A percentile compares a stretch with the other conserved stretches of the same genome.
Conservation (phyloP, 306 rosid species). For the Pyrus communis region DNA sequence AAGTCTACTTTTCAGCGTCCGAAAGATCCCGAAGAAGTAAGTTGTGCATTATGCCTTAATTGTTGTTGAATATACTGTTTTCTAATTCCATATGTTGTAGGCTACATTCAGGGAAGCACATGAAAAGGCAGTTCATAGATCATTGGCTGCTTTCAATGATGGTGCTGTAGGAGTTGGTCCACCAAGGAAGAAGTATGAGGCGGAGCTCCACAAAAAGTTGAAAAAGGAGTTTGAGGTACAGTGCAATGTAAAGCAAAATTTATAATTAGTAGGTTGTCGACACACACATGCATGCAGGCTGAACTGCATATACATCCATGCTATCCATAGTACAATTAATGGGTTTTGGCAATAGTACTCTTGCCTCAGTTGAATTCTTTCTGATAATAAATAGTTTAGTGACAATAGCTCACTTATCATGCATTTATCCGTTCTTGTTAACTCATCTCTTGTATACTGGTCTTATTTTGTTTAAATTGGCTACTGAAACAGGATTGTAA, state of each 20-base stretch:
- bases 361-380: background rate
- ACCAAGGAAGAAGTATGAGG: slow-evolving; percentile 76
- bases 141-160: slow-evolving; percentile 67
- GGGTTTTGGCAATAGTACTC: background rate
- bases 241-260: background rate
- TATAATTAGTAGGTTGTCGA: background rate
- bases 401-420: background rate
- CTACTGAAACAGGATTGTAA: slow-evolving; percentile 62
- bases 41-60: slow-evolving; percentile 25
- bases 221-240: slow-evolving; percentile 83
- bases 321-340: background rate
- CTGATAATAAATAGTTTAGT: background rate
- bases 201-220: slow-evolving; percentile 54
- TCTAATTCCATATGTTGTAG: slow-evolving; percentile 37
- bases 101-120: slow-evolving; percentile 83
- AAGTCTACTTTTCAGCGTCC: slow-evolving; percentile 72
- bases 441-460: background rate
- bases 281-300: background rate
- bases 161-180: slow-evolving; percentile 85
- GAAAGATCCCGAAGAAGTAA: slow-evolving; percentile 82
- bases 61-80: slow-evolving; percentile 6
- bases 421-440: background rate
- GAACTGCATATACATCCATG: background rate
- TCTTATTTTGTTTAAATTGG: slow-evolving; percentile 24
- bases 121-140: slow-evolving; percentile 71